phyloP scores from a whole-genome alignment of 768 basidiomycete species.

The Russula sp. region DNA sequence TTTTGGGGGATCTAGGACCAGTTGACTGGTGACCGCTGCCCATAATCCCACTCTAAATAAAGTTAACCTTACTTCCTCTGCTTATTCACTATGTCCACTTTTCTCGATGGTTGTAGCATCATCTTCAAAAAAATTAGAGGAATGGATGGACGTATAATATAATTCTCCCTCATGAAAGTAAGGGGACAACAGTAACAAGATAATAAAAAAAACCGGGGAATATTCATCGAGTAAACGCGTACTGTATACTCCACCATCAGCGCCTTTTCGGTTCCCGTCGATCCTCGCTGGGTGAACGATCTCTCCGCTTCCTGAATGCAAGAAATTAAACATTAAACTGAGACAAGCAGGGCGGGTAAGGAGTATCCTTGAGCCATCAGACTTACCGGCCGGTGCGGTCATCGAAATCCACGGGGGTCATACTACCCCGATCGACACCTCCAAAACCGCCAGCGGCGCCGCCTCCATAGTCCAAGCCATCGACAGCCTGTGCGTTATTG shows the following conservation, averaged over 20 bases:
- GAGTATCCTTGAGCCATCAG: background rate
- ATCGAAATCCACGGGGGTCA: conserved; percentile 21
- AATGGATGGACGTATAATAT: background rate
- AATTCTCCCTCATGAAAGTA: background rate
- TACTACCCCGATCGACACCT: conserved; percentile 32
- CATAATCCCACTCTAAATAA: no score
- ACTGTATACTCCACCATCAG: conserved; percentile 1
- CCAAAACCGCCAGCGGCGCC: conserved; percentile 33
- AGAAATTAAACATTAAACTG: background rate
- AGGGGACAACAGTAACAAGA: background rate
- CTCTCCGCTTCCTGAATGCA: conserved; percentile 27
- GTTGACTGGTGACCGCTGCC: no score
- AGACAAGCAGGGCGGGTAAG: background rate
- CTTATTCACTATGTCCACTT: background rate
- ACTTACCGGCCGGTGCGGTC: conserved; percentile 30
- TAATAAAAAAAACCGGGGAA: background rate
- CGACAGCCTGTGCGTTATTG: conserved; percentile 78
- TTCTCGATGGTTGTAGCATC: background rate
- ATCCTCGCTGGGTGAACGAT: conserved; percentile 30
- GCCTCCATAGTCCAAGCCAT: conserved; percentile 86
- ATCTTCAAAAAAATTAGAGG: background rate
- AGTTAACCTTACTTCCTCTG: background rate
- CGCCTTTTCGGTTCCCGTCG: conserved; percentile 29
- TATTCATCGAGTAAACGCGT: background rate
- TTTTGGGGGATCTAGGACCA: no score